These are phyloP conservation scores for Populus hybrid DNA, from an alignment of 441 rosid species.

Conservation along the genomic window DNA sequence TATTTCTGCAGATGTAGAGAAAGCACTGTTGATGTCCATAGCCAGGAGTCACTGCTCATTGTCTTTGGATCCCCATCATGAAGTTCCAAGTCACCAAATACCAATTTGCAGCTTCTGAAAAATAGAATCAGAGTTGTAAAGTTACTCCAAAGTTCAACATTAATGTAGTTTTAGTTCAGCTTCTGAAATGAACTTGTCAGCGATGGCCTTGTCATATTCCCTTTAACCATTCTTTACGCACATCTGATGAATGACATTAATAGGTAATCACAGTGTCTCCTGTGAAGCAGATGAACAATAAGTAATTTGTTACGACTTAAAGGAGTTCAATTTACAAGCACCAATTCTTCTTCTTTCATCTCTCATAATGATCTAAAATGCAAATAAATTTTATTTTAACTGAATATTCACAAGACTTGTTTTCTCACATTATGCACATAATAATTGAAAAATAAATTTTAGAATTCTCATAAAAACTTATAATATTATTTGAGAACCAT, in stretches of 20 bases:
- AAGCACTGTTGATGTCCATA: slow-evolving; percentile 4
- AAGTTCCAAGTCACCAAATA: not conserved
- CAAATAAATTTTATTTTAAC: too few species aligned
- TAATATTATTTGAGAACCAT: too few species aligned
- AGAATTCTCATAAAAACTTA: too few species aligned
- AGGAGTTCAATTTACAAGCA: not conserved
- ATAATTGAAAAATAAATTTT: too few species aligned
- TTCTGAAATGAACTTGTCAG: not conserved
- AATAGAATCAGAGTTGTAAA: not conserved
- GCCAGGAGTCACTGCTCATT: not conserved
- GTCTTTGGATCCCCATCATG: slow-evolving; percentile 1
- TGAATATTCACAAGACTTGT: too few species aligned
- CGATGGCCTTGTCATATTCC: not conserved
- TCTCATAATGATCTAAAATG: too few species aligned
- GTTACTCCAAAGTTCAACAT: not conserved
- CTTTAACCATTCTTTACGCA: not conserved
- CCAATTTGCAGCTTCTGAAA: slow-evolving; percentile 11
- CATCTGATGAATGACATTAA: too few species aligned
- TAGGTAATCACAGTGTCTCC: not conserved
- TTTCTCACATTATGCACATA: too few species aligned
- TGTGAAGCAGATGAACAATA: not conserved
- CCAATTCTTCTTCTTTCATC: not conserved
- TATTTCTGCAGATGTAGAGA: not conserved
- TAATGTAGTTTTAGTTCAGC: not conserved
- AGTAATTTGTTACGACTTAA: too few species aligned